These are phyloP conservation scores for Aspergillus wentii DNA, from an alignment of 495 filamentous ascomycete genomes.

Conservation along the genomic window DNA sequence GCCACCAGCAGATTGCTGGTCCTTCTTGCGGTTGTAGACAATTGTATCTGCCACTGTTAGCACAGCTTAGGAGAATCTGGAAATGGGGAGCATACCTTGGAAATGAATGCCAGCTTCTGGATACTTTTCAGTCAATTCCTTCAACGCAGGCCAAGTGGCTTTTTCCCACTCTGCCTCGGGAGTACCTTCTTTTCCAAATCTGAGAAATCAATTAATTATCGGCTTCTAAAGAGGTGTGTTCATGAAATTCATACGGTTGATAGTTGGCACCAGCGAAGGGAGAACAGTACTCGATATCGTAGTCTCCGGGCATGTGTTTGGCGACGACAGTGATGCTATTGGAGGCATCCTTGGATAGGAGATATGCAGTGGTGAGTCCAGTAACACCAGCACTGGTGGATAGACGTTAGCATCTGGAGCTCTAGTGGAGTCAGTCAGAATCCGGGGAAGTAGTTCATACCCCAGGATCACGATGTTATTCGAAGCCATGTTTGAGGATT, in stretches of 20 bases:
- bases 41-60: constrained; percentile 39
- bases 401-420: too few species aligned
- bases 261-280: constrained; percentile 96
- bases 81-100: constrained; percentile 49
- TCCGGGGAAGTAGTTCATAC: constrained; percentile 34
- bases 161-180: constrained; percentile 42
- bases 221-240: too few species aligned
- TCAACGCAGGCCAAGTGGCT: constrained; percentile 62
- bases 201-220: background rate
- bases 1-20: constrained; percentile 42
- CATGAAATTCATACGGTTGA: constrained; percentile 60
- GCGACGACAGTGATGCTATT: constrained; percentile 78
- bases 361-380: constrained; percentile 85
- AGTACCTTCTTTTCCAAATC: background rate
- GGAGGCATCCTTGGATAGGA: constrained; percentile 64
- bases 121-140: constrained; percentile 59
- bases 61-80: background rate
- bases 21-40: constrained; percentile 62
- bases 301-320: constrained; percentile 98
- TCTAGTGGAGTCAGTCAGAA: too few species aligned
- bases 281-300: constrained; percentile 93
- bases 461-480: constrained; percentile 62
- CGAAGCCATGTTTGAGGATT: constrained; percentile 20
- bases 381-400: constrained; percentile 74
- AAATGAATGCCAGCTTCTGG: constrained; percentile 90